Evolutionary conservation across 495 filamentous ascomycete species (phyloP).

Genomic region (Penicillium fimorum): DNA sequence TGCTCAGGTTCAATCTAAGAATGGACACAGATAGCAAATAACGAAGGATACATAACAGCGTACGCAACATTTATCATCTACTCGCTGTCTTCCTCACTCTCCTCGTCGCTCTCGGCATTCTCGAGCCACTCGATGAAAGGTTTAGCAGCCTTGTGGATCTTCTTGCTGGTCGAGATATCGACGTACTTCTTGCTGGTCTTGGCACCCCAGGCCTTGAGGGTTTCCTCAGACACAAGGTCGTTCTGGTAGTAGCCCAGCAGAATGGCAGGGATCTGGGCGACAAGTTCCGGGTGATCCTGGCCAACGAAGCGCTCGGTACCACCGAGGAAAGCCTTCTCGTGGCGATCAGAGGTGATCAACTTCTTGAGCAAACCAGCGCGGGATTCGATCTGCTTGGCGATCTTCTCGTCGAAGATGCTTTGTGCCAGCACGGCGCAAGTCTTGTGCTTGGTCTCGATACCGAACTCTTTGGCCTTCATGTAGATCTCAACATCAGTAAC

Average conservation of each 20-base stretch:
- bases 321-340: constrained; percentile 96
- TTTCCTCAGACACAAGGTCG: constrained; percentile 82
- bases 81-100: constrained; percentile 47
- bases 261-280: constrained; percentile 77
- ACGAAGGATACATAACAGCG: background rate
- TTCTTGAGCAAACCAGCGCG: constrained; percentile 86
- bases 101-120: constrained; percentile 83
- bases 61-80: constrained; percentile 14
- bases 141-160: constrained; percentile 92
- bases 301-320: constrained; percentile 91
- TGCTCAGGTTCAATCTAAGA: background rate
- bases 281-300: constrained; percentile 75
- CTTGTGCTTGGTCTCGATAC: constrained; percentile 92
- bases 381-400: constrained; percentile 77
- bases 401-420: constrained; percentile 89
- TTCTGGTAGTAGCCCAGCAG: constrained; percentile 83
- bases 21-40: background rate
- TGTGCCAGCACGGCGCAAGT: constrained; percentile 89
- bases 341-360: constrained; percentile 85
- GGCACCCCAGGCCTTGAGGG: constrained; percentile 83
- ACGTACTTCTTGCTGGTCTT: constrained; percentile 98
- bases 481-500: constrained; percentile 89
- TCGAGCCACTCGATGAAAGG: constrained; percentile 92
- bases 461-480: constrained; percentile 89
- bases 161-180: constrained; percentile 83